Evolutionary conservation across 768 basidiomycete species (phyloP).

Genomic region (Boletus rubescentipes): DNA sequence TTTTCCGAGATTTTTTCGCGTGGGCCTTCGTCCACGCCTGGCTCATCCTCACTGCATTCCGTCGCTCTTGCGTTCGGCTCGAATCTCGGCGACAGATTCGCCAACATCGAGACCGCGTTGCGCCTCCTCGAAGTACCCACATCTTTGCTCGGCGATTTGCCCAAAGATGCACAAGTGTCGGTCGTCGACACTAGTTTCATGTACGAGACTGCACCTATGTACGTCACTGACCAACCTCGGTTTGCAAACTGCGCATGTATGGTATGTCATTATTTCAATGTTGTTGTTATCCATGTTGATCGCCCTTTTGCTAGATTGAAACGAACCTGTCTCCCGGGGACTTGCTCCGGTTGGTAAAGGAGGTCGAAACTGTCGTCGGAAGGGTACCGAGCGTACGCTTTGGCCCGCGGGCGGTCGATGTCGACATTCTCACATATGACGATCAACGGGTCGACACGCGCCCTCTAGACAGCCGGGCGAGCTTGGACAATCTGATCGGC

Average conservation of each 20-base stretch:
- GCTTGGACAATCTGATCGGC: constrained; percentile 56
- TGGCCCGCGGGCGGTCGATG: constrained; percentile 87
- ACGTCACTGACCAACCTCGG: constrained; percentile 82
- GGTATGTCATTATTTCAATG: constrained; percentile 45
- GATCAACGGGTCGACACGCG: constrained; percentile 58
- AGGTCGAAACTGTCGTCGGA: constrained; percentile 72
- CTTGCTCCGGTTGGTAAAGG: constrained; percentile 66
- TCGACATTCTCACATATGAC: constrained; percentile 85
- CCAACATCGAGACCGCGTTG: constrained; percentile 78
- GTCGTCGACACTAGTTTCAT: constrained; percentile 82
- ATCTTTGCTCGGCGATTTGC: constrained; percentile 23
- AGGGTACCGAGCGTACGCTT: constrained; percentile 75
- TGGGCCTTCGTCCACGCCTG: background rate
- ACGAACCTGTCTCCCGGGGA: constrained; percentile 62
- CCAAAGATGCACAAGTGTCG: constrained; percentile 29
- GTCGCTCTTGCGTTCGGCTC: constrained; percentile 84
- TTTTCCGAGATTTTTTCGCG: constrained; percentile 27
- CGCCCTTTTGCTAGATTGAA: constrained; percentile 50
- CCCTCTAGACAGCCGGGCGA: constrained; percentile 40
- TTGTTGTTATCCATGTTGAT: background rate
- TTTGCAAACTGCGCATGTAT: constrained; percentile 93
- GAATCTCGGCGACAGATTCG: constrained; percentile 85
- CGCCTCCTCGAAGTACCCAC: constrained; percentile 60
- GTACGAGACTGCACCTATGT: constrained; percentile 96
- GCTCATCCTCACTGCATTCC: constrained; percentile 20